Base-by-base conservation (phyloP, 805 yeast species). In the Grigorovia humatica region DNA sequence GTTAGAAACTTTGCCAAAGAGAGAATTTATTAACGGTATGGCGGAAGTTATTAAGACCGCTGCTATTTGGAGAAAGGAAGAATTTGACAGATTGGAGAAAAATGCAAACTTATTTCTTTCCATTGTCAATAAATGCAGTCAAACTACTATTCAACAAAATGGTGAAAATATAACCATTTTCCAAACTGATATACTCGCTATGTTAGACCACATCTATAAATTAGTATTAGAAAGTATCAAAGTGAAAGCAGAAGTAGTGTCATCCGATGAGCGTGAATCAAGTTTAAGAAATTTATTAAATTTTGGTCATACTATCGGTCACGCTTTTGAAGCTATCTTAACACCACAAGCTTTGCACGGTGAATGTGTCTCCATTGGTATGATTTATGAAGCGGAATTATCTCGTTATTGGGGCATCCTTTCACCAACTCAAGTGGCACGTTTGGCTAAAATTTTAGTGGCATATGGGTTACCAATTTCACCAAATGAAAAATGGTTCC, bases 1-100 rank as follows among this genome's bases (percentile, higher is more conserved):
- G 73, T 75, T 93, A 63, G 84, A 83, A 56, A 85, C 97, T 17
- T 75, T 93, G 53, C 97, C 98, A 1, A 83, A 82, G 49, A 80
- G 99, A 61, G 98, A 93, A 68, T 88, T 93, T 68, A 87, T 93
- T 61, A 93, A 93, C 65, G 99, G 99, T 55, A 93, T 93, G 90
- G 96, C 96, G 4, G 99, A 93, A 70, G 96, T 93, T 48, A 84
- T 93, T 60, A 93, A 93, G 71, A 93, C 99, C 15, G 98, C 98
- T 19, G 96, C 97, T 27, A 90, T 93, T 63, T 93, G 98, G 98
- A 83, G 90, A 66, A 96, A 86, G 56, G 74, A 63, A 0, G 99
- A 93, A 65, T 93, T 93, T 67, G 73, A 83, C 44, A 76, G 98
- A 57, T 77, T 93, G 54, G 99, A 93, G 69, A 69, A 74, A 35